Conservation (phyloP, 345 rosid genomes). For the Eutrema heterophyllum region DNA sequence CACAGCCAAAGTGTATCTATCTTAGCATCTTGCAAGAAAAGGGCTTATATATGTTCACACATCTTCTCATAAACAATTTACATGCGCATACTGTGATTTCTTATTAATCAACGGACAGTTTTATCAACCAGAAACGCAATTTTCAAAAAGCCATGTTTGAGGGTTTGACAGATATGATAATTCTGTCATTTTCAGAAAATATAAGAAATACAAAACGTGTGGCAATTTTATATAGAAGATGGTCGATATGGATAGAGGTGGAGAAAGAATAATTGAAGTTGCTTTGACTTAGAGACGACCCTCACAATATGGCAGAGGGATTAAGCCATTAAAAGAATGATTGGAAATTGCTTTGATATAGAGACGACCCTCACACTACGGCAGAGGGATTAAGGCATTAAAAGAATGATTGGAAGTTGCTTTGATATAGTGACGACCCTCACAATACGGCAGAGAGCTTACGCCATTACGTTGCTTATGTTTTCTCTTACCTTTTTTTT, state of each 20-base stretch:
- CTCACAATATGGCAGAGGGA: background rate
- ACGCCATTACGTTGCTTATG: no score
- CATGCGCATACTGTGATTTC: background rate
- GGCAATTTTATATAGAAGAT: background rate
- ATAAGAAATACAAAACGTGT: background rate
- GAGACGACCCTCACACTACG: no score
- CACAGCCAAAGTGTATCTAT: background rate
- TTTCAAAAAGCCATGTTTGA: background rate
- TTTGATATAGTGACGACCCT: no score
- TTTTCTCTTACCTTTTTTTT: no score
- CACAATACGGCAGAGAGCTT: no score
- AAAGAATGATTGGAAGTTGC: no score
- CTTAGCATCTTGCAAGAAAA: background rate
- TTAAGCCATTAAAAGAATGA: background rate
- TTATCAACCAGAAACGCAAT: background rate
- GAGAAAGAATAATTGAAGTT: background rate
- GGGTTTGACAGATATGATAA: background rate
- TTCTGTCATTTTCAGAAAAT: background rate
- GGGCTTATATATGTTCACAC: background rate
- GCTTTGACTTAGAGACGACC: constrained; percentile 7
- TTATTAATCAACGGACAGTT: background rate
- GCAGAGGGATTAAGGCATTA: background rate
- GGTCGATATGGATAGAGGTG: background rate
- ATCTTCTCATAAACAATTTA: background rate
- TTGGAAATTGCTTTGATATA: no score